Base-by-base conservation (phyloP, 1,284 basidiomycete genomes). In the Tylopilus sp. region DNA sequence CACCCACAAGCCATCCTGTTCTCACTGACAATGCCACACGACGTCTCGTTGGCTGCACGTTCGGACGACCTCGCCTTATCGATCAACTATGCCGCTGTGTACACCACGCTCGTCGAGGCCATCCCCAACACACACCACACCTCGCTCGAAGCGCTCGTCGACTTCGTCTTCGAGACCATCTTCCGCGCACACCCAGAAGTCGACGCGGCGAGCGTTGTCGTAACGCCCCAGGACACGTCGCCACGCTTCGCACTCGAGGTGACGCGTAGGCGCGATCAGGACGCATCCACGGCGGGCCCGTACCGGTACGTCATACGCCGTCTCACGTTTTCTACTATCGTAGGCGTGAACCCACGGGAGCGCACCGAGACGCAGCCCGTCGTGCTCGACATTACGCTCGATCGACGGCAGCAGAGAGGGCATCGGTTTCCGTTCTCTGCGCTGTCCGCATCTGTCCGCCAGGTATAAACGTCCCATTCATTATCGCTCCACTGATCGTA, bases 51-150 rank as follows among this genome's bases (percentile, higher is more conserved):
- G 10, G 71, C 84, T 3, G 83, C 82, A 18, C 58, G 58, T 3
- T 68, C 71, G 5, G 87, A 90, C 61, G 74, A 85, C 54, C 66
- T 89, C 4, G 58, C 68, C 0, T 64, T 76, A 53, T 82, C 83
- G 2, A 74, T 87, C 52, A 74, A 84, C 64, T 86, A 87, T 56
- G 77, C 77, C 2, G 64, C 69, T 1, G 62, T 83, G 6, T 74
- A 69, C 31, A 64, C 70, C 39, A 61, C 61, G 2, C 53, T 63
- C 71, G 45, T 65, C 61, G 53, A 54, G 12, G 36, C 42, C 28
- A 44, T 59, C 9, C 44, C 57, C 6, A 40, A 41, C 18, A 44
- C 48, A 4, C 41, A 19, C 25, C 46, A 54, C 19, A 10, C 46
- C 7, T 58, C 55, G 15, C 59, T 63, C 18, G 61, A 56, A n/a